These are phyloP conservation scores for Diacronema lutheri DNA, from an alignment of 78 protist species.

Conservation along the genomic window DNA sequence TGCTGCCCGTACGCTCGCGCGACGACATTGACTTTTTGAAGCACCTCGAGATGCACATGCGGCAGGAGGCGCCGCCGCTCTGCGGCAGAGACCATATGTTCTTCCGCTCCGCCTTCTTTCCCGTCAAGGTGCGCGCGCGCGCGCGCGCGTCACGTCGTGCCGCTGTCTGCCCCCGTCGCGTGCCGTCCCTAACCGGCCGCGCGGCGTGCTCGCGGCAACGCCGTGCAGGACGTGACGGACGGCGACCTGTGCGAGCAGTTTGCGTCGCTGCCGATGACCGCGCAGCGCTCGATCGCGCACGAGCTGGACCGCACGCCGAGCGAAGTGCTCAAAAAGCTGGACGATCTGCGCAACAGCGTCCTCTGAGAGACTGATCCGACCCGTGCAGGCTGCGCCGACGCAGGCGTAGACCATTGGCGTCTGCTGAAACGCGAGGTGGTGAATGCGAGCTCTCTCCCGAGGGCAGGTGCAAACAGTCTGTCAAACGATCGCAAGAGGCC, in stretches of 20 bases:
- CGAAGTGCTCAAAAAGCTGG: slow-evolving; percentile 83
- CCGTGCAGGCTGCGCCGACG: no score
- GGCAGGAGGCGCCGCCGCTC: slow-evolving; percentile 55
- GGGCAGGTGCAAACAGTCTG: no score
- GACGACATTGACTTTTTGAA: slow-evolving; percentile 84
- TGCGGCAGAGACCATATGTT: slow-evolving; percentile 75
- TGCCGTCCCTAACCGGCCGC: no score
- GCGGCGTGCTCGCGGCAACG: no score
- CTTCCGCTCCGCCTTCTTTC: slow-evolving; percentile 84
- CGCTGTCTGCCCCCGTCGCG: no score
- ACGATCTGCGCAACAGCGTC: slow-evolving; percentile 61
- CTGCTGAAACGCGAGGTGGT: no score
- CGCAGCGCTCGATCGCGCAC: slow-evolving; percentile 71
- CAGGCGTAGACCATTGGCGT: no score
- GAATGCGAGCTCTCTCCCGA: no score
- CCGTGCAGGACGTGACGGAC: slow-evolving; percentile 72
- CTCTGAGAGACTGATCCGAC: no score
- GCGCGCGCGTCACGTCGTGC: no score
- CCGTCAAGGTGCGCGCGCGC: slow-evolving; percentile 66
- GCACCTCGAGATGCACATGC: slow-evolving; percentile 85
- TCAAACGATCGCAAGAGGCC: no score
- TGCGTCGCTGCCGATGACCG: slow-evolving; percentile 33
- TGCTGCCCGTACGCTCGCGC: slow-evolving; percentile 66
- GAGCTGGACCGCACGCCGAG: slow-evolving; percentile 76
- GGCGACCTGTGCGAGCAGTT: slow-evolving; percentile 90